phyloP scores from a whole-genome alignment of 2,329 filamentous ascomycete genomes.

The Colletotrichum plurivorum region DNA sequence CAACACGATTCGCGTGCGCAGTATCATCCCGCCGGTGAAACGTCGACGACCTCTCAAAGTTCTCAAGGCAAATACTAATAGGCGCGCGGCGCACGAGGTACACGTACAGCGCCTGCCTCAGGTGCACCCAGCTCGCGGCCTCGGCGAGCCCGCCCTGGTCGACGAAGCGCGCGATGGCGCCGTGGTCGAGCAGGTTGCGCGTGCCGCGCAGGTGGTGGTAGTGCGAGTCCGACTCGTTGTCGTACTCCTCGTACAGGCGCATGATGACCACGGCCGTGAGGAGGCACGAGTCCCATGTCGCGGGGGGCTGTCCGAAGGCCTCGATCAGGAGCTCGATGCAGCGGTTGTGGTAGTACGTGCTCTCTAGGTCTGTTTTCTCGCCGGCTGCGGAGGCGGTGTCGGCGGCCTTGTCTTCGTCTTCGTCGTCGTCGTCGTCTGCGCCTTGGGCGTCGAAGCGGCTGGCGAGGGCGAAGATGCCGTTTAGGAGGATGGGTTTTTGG shows the following conservation, averaged over 20 bases:
- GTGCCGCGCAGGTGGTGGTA: slow-evolving; percentile 57
- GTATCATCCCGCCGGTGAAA: slow-evolving; percentile 41
- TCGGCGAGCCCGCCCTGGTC: slow-evolving; percentile 55
- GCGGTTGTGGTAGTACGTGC: slow-evolving; percentile 59
- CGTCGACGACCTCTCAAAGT: slow-evolving; percentile 40
- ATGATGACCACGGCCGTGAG: slow-evolving; percentile 64
- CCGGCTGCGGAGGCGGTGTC: slow-evolving; percentile 38
- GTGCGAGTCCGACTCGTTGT: slow-evolving; percentile 50
- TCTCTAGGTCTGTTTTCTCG: slow-evolving; percentile 53
- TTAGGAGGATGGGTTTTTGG: slow-evolving; percentile 60
- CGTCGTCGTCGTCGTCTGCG: slow-evolving; percentile 48
- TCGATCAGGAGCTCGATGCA: slow-evolving; percentile 62
- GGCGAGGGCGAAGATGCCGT: slow-evolving; percentile 61
- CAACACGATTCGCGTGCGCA: slow-evolving; percentile 42
- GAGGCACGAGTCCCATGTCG: slow-evolving; percentile 61
- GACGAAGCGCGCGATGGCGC: slow-evolving; percentile 52
- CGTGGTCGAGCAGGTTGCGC: slow-evolving; percentile 52
- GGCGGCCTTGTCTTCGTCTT: slow-evolving; percentile 47
- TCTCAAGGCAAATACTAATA: slow-evolving; percentile 41
- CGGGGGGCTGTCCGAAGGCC: slow-evolving; percentile 56
- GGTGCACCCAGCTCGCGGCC: slow-evolving; percentile 55
- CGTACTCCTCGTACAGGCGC: slow-evolving; percentile 61
- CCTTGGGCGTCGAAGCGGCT: slow-evolving; percentile 60
- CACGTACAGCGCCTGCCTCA: slow-evolving; percentile 57
- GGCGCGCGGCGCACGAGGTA: slow-evolving; percentile 46